phyloP scores from a whole-genome alignment of 2,329 filamentous ascomycete genomes.

The Dryadomyces quercus-mongolicae region DNA sequence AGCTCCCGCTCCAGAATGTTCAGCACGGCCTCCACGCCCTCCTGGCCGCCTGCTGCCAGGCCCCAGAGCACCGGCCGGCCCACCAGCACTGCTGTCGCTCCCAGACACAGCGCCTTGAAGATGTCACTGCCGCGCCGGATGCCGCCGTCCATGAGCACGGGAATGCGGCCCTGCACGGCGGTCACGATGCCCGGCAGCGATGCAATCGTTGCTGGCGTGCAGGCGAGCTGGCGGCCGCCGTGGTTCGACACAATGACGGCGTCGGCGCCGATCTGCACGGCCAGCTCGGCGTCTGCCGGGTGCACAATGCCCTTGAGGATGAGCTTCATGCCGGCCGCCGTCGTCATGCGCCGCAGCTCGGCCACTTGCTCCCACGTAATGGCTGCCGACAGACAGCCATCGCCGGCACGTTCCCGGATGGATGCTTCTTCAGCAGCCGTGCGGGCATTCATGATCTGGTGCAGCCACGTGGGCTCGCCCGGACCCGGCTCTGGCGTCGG shows the following conservation, averaged over 20 bases:
- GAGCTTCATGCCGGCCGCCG: constrained; percentile 4
- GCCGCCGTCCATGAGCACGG: constrained; percentile 34
- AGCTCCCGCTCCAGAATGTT: constrained; percentile 6
- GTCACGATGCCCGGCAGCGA: constrained; percentile 30
- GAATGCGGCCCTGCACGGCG: constrained; percentile 29
- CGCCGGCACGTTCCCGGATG: neutral
- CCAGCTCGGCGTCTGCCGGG: constrained; percentile 8
- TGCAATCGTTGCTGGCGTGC: constrained; percentile 30
- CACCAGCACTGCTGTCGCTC: constrained; percentile 34
- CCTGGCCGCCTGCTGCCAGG: constrained; percentile 15
- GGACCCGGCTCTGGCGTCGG: neutral
- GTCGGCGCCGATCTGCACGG: constrained; percentile 7
- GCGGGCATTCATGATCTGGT: neutral
- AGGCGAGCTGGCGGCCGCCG: constrained; percentile 34
- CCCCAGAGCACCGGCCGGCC: constrained; percentile 37
- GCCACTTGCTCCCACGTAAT: neutral
- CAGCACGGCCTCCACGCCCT: constrained; percentile 4
- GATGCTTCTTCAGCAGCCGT: neutral
- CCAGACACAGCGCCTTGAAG: constrained; percentile 40
- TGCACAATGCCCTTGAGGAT: constrained; percentile 26
- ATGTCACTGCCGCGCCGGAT: constrained; percentile 36
- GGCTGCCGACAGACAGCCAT: neutral
- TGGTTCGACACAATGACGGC: constrained; percentile 32
- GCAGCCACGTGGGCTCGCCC: neutral
- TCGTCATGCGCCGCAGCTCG: neutral